Base-by-base conservation (phyloP, 176 grass and related monocot genomes). In the Microstegium vimineum region DNA sequence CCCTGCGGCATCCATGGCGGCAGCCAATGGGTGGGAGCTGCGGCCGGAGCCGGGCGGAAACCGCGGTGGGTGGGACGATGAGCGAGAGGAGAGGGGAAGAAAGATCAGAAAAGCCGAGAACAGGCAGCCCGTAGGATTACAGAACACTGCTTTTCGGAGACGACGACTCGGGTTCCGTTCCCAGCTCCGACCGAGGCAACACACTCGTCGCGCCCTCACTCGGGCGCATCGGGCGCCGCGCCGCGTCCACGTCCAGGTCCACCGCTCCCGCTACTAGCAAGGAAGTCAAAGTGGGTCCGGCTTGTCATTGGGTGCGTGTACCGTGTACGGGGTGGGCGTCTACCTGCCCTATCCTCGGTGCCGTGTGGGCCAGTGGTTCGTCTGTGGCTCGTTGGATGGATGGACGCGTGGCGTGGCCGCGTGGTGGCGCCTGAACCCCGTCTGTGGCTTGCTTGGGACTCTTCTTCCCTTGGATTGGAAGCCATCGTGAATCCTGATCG, bases 1-100 rank as follows among this genome's bases (percentile, higher is more conserved):
- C 87, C 66, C 64, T 6, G 87, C 77, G 11, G 77, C 77, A 77
- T 85, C 82, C 82, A 85, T 81, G 71, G 64, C 8, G 20, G 47
- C 10, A 5, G 26, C 31, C 62, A 75, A 83, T 87, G 79, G 79
- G 38, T n/a, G 37, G 70, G 28, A 4, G 23, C 42, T 16, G 84
- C 63, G 30, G 47, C 10, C 10, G 31, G 52, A 2, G 66, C 35
- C 35, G 35, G 62, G 28, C 22, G 34, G 27, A 32, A 3, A 33
- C 20, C 28, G 8, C 66, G 27, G 51, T 54, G 51, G 51, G 51
- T 22, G 18, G 26, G 27, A 1, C 5, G 34, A n/a, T n/a, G n/a
- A n/a, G n/a, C n/a, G 43, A 15, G 41, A n/a, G 10, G 15, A 22
- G 18, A 17, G 66, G 6, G 15, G 10, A 16, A 22, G 13, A 26